Base-by-base conservation (phyloP, 2,329 filamentous ascomycete species). In the Cytospora piceae region DNA sequence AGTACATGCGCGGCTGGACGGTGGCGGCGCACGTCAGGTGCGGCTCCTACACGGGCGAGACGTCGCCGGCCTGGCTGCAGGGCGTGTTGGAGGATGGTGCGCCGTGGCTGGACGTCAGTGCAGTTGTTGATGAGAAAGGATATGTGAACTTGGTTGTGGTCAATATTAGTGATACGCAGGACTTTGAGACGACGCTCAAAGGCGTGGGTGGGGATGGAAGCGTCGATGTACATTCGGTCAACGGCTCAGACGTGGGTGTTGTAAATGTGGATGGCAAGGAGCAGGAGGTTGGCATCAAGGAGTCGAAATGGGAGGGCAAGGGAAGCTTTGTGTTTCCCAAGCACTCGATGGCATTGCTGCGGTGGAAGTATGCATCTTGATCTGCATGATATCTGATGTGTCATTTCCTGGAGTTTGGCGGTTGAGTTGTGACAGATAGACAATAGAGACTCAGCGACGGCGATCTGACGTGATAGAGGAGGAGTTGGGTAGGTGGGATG, bases 1-100 rank as follows among this genome's bases (percentile, higher is more conserved):
- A 82, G 72, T 90, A 87, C 75, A 94, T 94, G 91, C 86, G 89
- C 39, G 92, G 92, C 2, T 84, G 84, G 73, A 89, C 88, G 0
- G 76, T 94, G 2, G 87, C 85, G 4, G 80, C 87, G 3, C 87
- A 93, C 74, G 84, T 94, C 8, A 81, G 82, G 6, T 82, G 83
- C 58, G 82, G 81, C 1, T 82, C 85, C 39, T 94, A 93, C 72
- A 81, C 83, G 20, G 91, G 91, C 1, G 80, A 79, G n/a, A 91
- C 89, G 1, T 78, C 84, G 65, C 89, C 90, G 2, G 79, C 74
- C 39, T 92, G 89, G 89, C 80, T 91, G 64, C 79, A 86, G 39
- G 84, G 84, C 12, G 82, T 86, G 3, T 83, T 91, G 68, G 87
- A 90, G 70, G 84, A 85, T 15, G 75, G 77, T 51, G 89, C 88